These are phyloP conservation scores for Trichoderma virens DNA, from an alignment of 495 filamentous ascomycete species.

Conservation along the genomic window DNA sequence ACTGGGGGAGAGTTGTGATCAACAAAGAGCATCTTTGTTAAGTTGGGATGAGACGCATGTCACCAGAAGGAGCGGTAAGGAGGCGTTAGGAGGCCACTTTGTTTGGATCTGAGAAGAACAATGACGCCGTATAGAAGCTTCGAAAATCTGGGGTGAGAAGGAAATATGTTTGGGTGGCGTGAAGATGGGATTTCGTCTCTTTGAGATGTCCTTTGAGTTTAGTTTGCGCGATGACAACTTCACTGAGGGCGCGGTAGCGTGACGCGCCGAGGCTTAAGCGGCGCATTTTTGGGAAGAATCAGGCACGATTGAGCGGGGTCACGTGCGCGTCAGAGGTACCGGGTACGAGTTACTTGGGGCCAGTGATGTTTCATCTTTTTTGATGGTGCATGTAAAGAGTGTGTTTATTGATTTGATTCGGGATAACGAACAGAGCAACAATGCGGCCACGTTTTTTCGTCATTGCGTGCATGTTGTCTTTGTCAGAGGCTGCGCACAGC, in stretches of 20 bases:
- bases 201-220: neutral
- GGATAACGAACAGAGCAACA: too few species aligned
- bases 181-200: neutral
- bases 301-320: neutral
- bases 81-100: neutral
- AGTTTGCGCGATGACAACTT: slow-evolving; percentile 1
- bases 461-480: too few species aligned
- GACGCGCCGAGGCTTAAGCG: slow-evolving; percentile 9
- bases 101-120: neutral
- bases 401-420: too few species aligned
- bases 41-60: neutral
- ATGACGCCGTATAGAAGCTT: neutral
- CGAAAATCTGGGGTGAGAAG: neutral
- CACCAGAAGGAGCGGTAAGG: neutral
- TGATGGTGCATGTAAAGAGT: too few species aligned
- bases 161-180: neutral
- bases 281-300: slow-evolving; percentile 1
- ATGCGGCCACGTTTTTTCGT: too few species aligned
- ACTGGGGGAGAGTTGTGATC: neutral
- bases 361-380: too few species aligned
- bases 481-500: too few species aligned
- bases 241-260: slow-evolving; percentile 4
- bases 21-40: slow-evolving; percentile 8
- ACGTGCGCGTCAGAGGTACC: neutral
- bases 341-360: too few species aligned